Evolutionary conservation across 192 early-diverging fungal species (phyloP), one percentile per base, ranked within the genome.

Genomic region (Coemansia asiatica): DNA sequence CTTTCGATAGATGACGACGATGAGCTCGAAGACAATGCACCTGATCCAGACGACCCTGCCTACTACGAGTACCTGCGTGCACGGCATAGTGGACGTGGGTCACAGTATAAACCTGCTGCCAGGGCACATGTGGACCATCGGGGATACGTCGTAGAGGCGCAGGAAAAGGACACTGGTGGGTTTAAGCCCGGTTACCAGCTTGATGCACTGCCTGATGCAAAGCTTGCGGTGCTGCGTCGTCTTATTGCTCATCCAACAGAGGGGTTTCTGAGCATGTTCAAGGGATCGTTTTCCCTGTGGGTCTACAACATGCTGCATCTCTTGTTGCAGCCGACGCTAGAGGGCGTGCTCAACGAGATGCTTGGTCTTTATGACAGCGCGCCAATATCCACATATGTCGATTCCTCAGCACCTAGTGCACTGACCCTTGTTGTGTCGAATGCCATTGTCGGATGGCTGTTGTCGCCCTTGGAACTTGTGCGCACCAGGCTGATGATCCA

Each of bases 401-500:
- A 84, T 85, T 6, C 85, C 81, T 59, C 73, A 85, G 74, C 87
- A 85, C 71, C 84, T 53, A 67, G 82, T 69, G 50, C 87, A 13
- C 78, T 85, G 12, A 97, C 97, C 1, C 67, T 90, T 49, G 85
- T 95, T 1, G 72, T 84, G 2, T 91, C 90, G 15, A 86, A 91
- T 72, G 72, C 91, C 0, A 66, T 92, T 22, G 88, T 91, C 6
- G 95, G 95, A 7, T 81, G 90, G 60, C 35, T 92, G 36, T 83
- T 99, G 48, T 92, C 90, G 63, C 97, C 97, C 3, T 77, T 99
- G 49, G 97, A 99, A 64, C 79, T 98, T 15, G 86, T 92, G 53
- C 86, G 89, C 47, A 97, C 95, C 48, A 90, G 94, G 55, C 74
- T 97, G 56, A 83, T 94, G 36, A 90, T 94, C 3, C 95, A 98